phyloP scores from a whole-genome alignment of 345 rosid genomes.

The Dipteronia sinensis region DNA sequence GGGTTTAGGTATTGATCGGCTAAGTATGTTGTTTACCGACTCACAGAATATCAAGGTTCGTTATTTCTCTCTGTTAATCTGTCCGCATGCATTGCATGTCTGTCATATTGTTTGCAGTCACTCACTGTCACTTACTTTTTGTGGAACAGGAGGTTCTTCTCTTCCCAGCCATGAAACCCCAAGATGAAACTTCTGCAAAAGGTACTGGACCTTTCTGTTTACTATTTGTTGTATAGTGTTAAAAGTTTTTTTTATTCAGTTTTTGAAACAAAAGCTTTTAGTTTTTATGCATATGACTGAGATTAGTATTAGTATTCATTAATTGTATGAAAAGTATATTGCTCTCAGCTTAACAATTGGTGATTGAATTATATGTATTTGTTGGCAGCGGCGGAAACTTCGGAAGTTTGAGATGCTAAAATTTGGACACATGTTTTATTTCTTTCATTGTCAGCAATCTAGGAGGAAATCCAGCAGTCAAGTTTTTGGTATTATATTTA shows the following conservation, averaged over 20 bases:
- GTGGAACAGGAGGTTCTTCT: slow-evolving; percentile 84
- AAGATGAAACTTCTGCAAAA: slow-evolving; percentile 70
- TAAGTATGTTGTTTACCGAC: slow-evolving; percentile 87
- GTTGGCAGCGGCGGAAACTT: slow-evolving; percentile 21
- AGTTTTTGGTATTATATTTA: background rate
- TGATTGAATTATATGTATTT: background rate
- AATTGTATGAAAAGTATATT: background rate
- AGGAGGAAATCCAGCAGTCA: background rate
- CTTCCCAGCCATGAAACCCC: slow-evolving; percentile 99
- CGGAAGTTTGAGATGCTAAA: background rate
- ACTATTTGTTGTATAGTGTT: too few relatives aligned
- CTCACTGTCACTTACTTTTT: slow-evolving; percentile 18
- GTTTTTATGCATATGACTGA: background rate
- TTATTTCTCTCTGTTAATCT: slow-evolving; percentile 9
- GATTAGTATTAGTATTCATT: background rate
- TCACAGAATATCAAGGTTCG: slow-evolving; percentile 93
- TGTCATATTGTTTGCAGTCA: background rate
- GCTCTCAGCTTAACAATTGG: background rate
- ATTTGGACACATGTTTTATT: background rate
- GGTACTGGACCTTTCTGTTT: slow-evolving; percentile 34
- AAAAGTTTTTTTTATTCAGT: background rate
- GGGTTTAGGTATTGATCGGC: slow-evolving; percentile 93
- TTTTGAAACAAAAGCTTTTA: background rate
- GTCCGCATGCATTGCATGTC: background rate
- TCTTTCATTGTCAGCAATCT: background rate